phyloP scores from a whole-genome alignment of 371 early-diverging fungal species.

The Cokeromyces recurvatus region DNA sequence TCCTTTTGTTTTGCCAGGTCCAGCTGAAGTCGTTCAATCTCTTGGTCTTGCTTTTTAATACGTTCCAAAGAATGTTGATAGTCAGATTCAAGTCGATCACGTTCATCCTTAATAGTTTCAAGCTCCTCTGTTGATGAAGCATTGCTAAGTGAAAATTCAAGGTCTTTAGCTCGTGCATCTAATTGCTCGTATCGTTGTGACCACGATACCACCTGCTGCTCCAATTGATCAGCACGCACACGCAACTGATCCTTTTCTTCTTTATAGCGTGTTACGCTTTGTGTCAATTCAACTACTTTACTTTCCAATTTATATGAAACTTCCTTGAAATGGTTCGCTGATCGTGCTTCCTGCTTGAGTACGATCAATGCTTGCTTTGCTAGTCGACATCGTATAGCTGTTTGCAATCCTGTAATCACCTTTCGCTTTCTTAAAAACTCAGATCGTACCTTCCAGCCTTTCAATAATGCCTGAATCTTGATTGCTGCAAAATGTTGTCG shows the following conservation, averaged over 20 bases:
- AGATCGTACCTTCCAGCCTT: constrained; percentile 63
- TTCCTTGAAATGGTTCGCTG: constrained; percentile 88
- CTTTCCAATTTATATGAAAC: constrained; percentile 89
- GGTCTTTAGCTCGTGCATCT: constrained; percentile 43
- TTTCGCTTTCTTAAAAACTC: constrained; percentile 42
- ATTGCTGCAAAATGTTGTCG: constrained; percentile 69
- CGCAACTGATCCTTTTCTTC: constrained; percentile 64
- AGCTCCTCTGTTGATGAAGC: constrained; percentile 56
- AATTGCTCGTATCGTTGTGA: constrained; percentile 65
- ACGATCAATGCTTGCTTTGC: constrained; percentile 61
- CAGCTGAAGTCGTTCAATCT: constrained; percentile 57
- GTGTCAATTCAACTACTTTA: constrained; percentile 95
- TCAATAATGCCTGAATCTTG: constrained; percentile 65
- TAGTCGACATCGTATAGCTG: constrained; percentile 66
- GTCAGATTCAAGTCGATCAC: constrained; percentile 42
- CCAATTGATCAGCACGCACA: constrained; percentile 53
- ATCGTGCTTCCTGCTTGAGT: constrained; percentile 79
- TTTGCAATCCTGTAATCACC: constrained; percentile 72
- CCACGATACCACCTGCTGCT: constrained; percentile 63
- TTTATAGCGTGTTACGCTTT: constrained; percentile 64
- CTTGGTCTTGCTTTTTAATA: constrained; percentile 61
- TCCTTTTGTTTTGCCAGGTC: constrained; percentile 62
- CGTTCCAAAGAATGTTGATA: constrained; percentile 51
- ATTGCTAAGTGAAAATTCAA: constrained; percentile 44
- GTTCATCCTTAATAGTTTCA: constrained; percentile 28